Percentiles rank a stretch among this genome's conserved stretches.
These are phyloP conservation scores for Pseudohalonectria lignicola DNA, from an alignment of 2,329 filamentous ascomycete species.

Conservation along the genomic window DNA sequence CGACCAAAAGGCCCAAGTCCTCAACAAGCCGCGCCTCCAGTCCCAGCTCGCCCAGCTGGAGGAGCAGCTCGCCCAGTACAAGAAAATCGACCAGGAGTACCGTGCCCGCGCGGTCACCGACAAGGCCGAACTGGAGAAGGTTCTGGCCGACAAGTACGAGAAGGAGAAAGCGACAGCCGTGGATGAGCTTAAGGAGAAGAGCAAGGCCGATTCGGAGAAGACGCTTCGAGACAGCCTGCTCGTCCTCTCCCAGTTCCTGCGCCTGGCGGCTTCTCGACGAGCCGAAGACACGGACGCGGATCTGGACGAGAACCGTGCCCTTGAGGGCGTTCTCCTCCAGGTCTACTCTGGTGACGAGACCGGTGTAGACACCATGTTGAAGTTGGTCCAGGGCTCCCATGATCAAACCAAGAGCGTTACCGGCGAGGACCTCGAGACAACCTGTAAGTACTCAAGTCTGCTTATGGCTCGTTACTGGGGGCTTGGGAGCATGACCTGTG, in stretches of 20 bases:
- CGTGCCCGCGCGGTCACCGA: conserved; percentile 46
- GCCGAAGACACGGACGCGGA: conserved; percentile 55
- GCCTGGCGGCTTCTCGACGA: conserved; percentile 66
- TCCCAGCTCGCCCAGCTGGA: conserved; percentile 58
- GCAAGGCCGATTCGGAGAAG: conserved; percentile 40
- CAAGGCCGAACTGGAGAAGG: conserved; percentile 50
- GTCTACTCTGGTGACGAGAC: conserved; percentile 70
- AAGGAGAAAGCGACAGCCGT: conserved; percentile 43
- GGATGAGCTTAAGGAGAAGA: conserved; percentile 43
- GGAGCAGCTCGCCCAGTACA: conserved; percentile 63
- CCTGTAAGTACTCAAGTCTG: conserved; percentile 51
- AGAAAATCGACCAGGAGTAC: conserved; percentile 66
- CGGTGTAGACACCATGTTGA: conserved; percentile 65
- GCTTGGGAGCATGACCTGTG: too few species aligned
- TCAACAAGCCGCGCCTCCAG: conserved; percentile 66
- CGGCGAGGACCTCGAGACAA: conserved; percentile 54
- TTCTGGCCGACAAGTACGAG: conserved; percentile 36
- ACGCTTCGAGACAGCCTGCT: conserved; percentile 55
- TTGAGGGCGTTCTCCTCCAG: conserved; percentile 68
- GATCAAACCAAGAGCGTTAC: conserved; percentile 56
- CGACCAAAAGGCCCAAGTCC: conserved; percentile 67
- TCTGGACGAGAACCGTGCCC: conserved; percentile 64
- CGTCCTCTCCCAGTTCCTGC: conserved; percentile 67
- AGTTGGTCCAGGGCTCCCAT: conserved; percentile 61
- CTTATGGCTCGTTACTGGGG: too few species aligned